A percentile compares a stretch with the other conserved stretches of the same genome.
phyloP scores from a whole-genome alignment of 202 grass and related monocot genomes.

The Cymbopogon flexuosus region DNA sequence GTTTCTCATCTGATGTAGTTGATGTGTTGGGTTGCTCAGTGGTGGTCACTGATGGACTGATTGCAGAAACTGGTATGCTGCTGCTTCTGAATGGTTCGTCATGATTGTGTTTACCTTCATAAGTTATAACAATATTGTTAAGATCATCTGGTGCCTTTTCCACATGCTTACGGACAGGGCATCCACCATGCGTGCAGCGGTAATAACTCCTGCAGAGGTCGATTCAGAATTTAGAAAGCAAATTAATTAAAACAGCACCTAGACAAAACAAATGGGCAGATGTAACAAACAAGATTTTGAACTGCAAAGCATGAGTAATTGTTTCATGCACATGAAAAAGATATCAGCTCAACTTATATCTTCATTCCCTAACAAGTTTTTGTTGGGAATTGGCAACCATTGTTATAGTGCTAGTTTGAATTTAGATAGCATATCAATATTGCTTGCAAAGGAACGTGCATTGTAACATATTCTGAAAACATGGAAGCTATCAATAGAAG shows the following conservation, averaged over 20 bases:
- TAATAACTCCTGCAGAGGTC: conserved; percentile 83
- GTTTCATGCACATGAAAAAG: neutral
- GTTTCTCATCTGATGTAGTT: conserved; percentile 18
- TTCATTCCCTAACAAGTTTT: neutral
- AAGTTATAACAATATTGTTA: conserved; percentile 81
- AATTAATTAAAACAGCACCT: conserved; percentile 22
- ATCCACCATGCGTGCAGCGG: conserved; percentile 87
- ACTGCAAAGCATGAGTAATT: neutral
- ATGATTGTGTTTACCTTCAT: conserved; percentile 96
- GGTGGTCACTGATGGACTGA: conserved; percentile 19
- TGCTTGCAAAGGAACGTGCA: neutral
- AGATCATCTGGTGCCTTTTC: conserved; percentile 79
- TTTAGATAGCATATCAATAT: neutral
- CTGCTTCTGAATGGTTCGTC: conserved; percentile 55
- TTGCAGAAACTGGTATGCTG: conserved; percentile 27
- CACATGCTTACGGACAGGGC: conserved; percentile 95
- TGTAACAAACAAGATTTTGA: conserved; percentile 16
- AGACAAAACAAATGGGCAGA: neutral
- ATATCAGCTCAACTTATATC: neutral
- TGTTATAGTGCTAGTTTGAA: neutral
- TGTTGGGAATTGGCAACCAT: neutral
- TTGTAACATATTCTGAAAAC: conserved; percentile 1
- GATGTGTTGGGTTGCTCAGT: conserved; percentile 27
- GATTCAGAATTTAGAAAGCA: conserved; percentile 24
- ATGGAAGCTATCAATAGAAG: neutral